Evolutionary conservation across 768 basidiomycete species (phyloP), one percentile per base, ranked within the genome.

Genomic region (Udeniomyces megalosporus): DNA sequence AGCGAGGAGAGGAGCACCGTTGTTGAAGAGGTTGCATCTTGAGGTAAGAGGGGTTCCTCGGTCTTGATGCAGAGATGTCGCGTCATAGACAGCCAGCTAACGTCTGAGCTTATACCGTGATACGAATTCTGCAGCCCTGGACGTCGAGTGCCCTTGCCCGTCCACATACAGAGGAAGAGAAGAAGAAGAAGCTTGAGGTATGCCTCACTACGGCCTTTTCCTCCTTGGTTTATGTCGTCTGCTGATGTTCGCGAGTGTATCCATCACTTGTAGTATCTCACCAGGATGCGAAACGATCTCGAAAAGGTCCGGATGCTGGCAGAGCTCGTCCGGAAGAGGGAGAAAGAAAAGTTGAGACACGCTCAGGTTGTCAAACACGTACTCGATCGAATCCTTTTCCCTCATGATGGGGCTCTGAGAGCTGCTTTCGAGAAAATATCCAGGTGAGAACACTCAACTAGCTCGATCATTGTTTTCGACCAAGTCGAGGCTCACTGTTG

Each of bases 21-120:
- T 97, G 64, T 73, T 99, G 67, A 97, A 97, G 74, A 72, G 95
- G 58, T 71, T 99, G 61, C 91, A 99, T 75, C 76, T 97, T 29
- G 93, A 99, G 72, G 78, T 78, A 57, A 60, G 75, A n/a, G n/a
- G n/a, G n/a, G n/a, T n/a, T n/a, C n/a, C n/a, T n/a, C n/a, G n/a
- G n/a, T n/a, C n/a, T n/a, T n/a, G n/a, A n/a, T n/a, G n/a, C n/a
- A n/a, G n/a, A n/a, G n/a, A n/a, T n/a, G n/a, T n/a, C n/a, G n/a
- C n/a, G n/a, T n/a, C n/a, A n/a, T n/a, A n/a, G n/a, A n/a, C n/a
- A n/a, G n/a, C n/a, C n/a, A n/a, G n/a, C n/a, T n/a, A n/a, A n/a
- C n/a, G n/a, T n/a, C n/a, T n/a, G n/a, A n/a, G n/a, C n/a, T n/a
- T n/a, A n/a, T n/a, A n/a, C n/a, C n/a, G n/a, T n/a, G n/a, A n/a